A percentile compares a stretch with the other conserved stretches of the same genome.
These are phyloP conservation scores for Juncus effusus DNA, from an alignment of 176 grass and related monocot species.

Conservation along the genomic window DNA sequence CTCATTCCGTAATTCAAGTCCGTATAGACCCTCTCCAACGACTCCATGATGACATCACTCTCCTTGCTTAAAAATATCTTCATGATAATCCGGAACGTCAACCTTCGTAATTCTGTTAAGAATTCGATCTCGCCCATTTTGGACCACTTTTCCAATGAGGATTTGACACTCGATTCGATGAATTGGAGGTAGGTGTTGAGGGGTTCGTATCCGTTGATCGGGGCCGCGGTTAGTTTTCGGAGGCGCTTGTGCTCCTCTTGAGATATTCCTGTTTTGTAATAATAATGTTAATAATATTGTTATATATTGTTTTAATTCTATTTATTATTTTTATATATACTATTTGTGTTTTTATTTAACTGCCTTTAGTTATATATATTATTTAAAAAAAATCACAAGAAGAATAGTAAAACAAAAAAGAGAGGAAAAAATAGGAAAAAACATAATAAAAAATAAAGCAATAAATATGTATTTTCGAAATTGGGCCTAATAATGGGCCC, in stretches of 20 bases:
- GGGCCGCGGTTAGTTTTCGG: conserved; percentile 53
- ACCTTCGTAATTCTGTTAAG: conserved; percentile 47
- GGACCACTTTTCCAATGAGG: conserved; percentile 46
- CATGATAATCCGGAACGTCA: conserved; percentile 84
- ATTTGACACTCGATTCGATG: conserved; percentile 57
- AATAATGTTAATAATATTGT: background rate
- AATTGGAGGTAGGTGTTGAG: conserved; percentile 63
- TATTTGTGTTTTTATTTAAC: too few species aligned
- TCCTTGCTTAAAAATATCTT: conserved; percentile 67
- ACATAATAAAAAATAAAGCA: background rate
- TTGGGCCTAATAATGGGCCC: conserved; percentile 3
- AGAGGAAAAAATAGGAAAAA: too few species aligned
- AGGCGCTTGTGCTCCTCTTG: conserved; percentile 70
- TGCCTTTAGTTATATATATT: too few species aligned
- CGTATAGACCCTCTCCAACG: conserved; percentile 70
- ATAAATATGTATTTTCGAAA: background rate
- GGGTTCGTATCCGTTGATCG: conserved; percentile 89
- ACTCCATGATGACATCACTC: conserved; percentile 29
- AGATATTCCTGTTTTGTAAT: conserved; percentile 31
- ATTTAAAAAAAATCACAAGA: too few species aligned
- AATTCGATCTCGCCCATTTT: conserved; percentile 43
- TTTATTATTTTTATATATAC: too few species aligned
- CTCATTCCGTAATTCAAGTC: conserved; percentile 85
- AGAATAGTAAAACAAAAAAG: too few species aligned
- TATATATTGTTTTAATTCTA: background rate